These are phyloP conservation scores for Stachybotrys echinatus DNA, from an alignment of 2,329 filamentous ascomycete genomes.

Conservation along the genomic window DNA sequence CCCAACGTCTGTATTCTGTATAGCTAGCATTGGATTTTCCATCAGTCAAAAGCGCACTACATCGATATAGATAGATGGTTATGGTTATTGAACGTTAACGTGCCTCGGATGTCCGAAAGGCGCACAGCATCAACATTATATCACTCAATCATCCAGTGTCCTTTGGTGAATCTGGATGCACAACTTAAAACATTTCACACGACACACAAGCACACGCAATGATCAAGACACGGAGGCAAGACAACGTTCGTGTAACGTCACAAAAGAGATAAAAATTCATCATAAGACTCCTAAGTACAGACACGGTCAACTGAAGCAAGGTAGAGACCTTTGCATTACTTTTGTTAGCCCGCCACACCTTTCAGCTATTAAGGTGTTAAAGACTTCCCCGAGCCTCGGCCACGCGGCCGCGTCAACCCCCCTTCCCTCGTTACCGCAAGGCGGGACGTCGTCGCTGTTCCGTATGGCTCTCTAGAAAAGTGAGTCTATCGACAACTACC, in stretches of 20 bases:
- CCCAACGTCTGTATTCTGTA: too few relatives aligned
- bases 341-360: constrained; percentile 35
- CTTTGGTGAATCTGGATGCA: too few relatives aligned
- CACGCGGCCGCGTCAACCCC: constrained; percentile 27
- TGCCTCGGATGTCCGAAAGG: too few relatives aligned
- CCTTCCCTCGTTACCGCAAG: constrained; percentile 22
- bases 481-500: constrained; percentile 32
- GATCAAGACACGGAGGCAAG: too few relatives aligned
- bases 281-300: constrained; percentile 32
- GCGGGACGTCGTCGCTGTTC: constrained; percentile 18
- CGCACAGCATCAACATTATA: too few relatives aligned
- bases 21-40: too few relatives aligned
- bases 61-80: too few relatives aligned
- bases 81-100: too few relatives aligned
- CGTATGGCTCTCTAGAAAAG: constrained; percentile 29
- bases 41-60: too few relatives aligned
- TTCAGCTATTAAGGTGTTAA: constrained; percentile 27
- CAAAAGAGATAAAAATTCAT: constrained; percentile 17
- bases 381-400: constrained; percentile 30
- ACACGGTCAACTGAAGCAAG: constrained; percentile 22
- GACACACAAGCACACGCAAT: too few relatives aligned
- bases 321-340: constrained; percentile 35
- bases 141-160: too few relatives aligned
- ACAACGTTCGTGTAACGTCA: neutral
- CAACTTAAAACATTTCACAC: too few relatives aligned